Evolutionary conservation across 2,329 filamentous ascomycete species (phyloP).

Genomic region (Rhinocladiella mackenziei): DNA sequence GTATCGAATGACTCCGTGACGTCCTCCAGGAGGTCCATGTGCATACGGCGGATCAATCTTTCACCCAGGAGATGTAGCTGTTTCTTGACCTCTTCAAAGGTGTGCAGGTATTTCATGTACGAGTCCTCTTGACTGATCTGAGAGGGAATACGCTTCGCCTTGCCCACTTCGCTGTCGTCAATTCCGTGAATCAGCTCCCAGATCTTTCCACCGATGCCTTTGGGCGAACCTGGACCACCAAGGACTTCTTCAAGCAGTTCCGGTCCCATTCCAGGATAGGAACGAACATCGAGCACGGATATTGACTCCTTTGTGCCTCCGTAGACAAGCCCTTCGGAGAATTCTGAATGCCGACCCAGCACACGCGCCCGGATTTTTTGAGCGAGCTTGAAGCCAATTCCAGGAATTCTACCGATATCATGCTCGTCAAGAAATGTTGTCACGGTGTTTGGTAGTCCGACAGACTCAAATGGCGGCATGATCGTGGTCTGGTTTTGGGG

Average conservation of each 20-base stretch:
- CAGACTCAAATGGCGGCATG: slow-evolving; percentile 57
- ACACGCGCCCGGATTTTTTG: slow-evolving; percentile 63
- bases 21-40: slow-evolving; percentile 64
- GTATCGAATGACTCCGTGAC: slow-evolving; percentile 39
- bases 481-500: slow-evolving; percentile 83
- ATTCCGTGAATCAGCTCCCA: slow-evolving; percentile 80
- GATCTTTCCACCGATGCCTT: slow-evolving; percentile 65
- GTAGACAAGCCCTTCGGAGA: slow-evolving; percentile 46
- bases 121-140: slow-evolving; percentile 96
- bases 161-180: slow-evolving; percentile 69
- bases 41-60: slow-evolving; percentile 74
- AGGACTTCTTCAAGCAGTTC: slow-evolving; percentile 65
- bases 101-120: slow-evolving; percentile 65
- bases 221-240: slow-evolving; percentile 64
- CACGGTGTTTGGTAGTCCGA: slow-evolving; percentile 45
- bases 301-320: slow-evolving; percentile 54
- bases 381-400: slow-evolving; percentile 76
- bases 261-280: slow-evolving; percentile 59
- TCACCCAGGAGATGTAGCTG: slow-evolving; percentile 66
- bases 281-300: slow-evolving; percentile 63
- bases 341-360: slow-evolving; percentile 44
- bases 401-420: slow-evolving; percentile 75
- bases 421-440: slow-evolving; percentile 69
- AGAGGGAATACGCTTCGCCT: slow-evolving; percentile 66
- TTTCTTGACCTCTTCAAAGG: slow-evolving; percentile 58